Evolutionary conservation across 768 basidiomycete species (phyloP).

Genomic region (Boletales sp.): DNA sequence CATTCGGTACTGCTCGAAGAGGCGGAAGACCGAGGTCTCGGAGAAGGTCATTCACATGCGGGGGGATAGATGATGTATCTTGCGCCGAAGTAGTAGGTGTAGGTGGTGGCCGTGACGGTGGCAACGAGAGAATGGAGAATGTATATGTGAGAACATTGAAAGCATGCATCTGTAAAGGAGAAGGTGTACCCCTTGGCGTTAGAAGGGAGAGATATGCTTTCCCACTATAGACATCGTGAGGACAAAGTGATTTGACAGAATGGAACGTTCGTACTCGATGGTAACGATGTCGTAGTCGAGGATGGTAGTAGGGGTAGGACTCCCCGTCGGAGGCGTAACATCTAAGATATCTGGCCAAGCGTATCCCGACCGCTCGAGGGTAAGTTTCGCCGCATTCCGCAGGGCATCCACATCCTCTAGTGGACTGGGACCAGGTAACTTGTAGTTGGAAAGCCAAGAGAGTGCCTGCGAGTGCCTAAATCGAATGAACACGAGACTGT

Average conservation of each 20-base stretch:
- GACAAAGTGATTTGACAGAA: neutral
- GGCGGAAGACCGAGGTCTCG: slow-evolving; percentile 63
- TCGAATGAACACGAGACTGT: slow-evolving; percentile 16
- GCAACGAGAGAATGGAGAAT: slow-evolving; percentile 56
- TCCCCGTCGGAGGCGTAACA: slow-evolving; percentile 26
- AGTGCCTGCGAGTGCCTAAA: slow-evolving; percentile 27
- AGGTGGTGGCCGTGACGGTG: slow-evolving; percentile 37
- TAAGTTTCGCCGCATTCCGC: slow-evolving; percentile 21
- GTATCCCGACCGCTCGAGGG: slow-evolving; percentile 35
- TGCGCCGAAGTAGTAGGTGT: slow-evolving; percentile 26
- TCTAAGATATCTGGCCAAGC: slow-evolving; percentile 45
- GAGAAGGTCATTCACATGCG: slow-evolving; percentile 57
- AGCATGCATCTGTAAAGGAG: slow-evolving; percentile 59
- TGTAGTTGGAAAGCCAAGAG: slow-evolving; percentile 20
- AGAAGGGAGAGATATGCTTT: slow-evolving; percentile 52
- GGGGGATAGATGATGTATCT: slow-evolving; percentile 33
- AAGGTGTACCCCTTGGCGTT: slow-evolving; percentile 45
- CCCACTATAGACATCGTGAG: slow-evolving; percentile 16
- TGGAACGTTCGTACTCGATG: slow-evolving; percentile 14
- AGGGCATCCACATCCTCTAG: slow-evolving; percentile 12
- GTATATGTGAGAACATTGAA: slow-evolving; percentile 32
- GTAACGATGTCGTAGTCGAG: slow-evolving; percentile 31
- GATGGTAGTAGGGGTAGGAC: slow-evolving; percentile 16
- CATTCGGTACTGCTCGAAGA: slow-evolving; percentile 37
- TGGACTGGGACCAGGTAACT: slow-evolving; percentile 8